Evolutionary conservation across 257 asterid genomes (phyloP), one percentile per base, ranked within the genome.

Genomic region (Solanum clarkiae): DNA sequence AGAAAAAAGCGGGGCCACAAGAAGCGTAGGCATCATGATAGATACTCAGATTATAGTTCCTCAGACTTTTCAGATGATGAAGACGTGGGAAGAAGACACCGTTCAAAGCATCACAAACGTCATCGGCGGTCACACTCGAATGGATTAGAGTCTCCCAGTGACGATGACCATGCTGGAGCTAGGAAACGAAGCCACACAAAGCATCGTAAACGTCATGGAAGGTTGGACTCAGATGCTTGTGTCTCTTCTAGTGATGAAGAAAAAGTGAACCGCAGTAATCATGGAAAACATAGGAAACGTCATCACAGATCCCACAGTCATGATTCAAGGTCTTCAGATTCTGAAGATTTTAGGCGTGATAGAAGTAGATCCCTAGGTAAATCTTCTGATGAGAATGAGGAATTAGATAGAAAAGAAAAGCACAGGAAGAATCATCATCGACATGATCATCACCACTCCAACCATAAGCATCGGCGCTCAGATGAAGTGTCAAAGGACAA

Each of bases 221-320:
- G 84, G 87, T 89, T 89, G 18, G 59, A 84, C 26, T 88, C 89
- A 18, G 88, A 89, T 85, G 70, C 59, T 84, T 86, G 91, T 12
- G 92, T 84, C 24, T 89, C 90, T 80, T 92, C 92, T 2, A 86
- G 95, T 59, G 90, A 90, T 70, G 95, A 86, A 70, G 93, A 82
- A n/a, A 69, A 40, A 11, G 85, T 70, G 59, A 89, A 77, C 84
- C 87, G 63, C 90, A 89, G 55, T 60, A 83, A 75, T 59, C 93
- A 42, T 22, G 47, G 40, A 13, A 93, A 87, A 87, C 93, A 87
- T 85, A 86, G 15, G 85, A 90, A 87, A 69, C 90, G 82, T 86
- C 90, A 87, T 62, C 72, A 10, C 36, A 84, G 59, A 55, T 86
- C 89, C 13, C 91, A 56, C 56, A 88, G 90, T 85, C 93, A 89